Percentiles rank a stretch among this genome's conserved stretches.
Evolutionary conservation across 768 basidiomycete genomes (phyloP).

Genomic region (Suillus ampliporus): DNA sequence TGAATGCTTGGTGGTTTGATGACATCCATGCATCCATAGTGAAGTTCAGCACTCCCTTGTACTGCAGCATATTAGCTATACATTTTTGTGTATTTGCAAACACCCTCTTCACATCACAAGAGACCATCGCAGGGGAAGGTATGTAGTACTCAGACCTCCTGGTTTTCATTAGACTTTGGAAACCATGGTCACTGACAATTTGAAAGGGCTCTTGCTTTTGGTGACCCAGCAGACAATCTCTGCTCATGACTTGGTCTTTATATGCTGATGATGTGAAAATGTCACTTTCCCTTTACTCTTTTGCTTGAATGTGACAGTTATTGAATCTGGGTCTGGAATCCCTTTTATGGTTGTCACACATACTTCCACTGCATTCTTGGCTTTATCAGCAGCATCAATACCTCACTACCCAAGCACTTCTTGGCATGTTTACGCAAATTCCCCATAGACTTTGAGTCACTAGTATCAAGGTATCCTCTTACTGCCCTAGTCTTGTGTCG

Average conservation of each 20-base stretch:
- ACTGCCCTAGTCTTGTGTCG: constrained; percentile 5
- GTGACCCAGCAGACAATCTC: constrained; percentile 43
- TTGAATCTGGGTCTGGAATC: constrained; percentile 3
- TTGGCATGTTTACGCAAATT: constrained; percentile 35
- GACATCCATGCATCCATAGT: constrained; percentile 45
- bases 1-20: constrained; percentile 39
- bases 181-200: constrained; percentile 42
- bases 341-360: no score
- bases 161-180: constrained; percentile 23
- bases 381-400: no score
- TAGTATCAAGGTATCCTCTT: constrained; percentile 29
- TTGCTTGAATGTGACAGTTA: constrained; percentile 33
- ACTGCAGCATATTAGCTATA: constrained; percentile 36
- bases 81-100: constrained; percentile 26
- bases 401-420: constrained; percentile 36
- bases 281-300: constrained; percentile 35
- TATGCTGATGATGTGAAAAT: constrained; percentile 35
- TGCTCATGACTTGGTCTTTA: constrained; percentile 30
- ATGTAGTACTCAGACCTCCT: constrained; percentile 30
- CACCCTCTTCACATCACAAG: constrained; percentile 33
- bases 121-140: constrained; percentile 39
- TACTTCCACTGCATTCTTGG: no score
- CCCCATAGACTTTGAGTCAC: constrained; percentile 32
- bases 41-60: constrained; percentile 37
- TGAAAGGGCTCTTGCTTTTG: constrained; percentile 38